Evolutionary conservation across 164 flowering plant species (phyloP).

Genomic region (Tinospora cordifolia): DNA sequence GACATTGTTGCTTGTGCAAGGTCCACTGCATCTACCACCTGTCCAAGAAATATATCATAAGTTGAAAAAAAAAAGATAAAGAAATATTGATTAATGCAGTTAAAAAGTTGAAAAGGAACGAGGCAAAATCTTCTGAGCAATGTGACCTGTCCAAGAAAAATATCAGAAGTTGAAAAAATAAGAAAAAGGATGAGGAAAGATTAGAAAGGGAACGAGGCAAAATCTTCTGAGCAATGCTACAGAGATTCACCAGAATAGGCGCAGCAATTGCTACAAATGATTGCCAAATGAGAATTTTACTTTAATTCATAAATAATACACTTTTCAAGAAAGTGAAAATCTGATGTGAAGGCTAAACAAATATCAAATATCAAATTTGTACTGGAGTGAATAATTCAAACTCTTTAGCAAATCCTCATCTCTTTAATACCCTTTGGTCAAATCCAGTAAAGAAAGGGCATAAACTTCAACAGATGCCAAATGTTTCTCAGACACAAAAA

Average conservation of each 20-base stretch:
- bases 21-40: slow-evolving; percentile 82
- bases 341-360: too few species aligned
- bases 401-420: too few species aligned
- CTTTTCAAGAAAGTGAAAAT: too few species aligned
- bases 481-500: neutral
- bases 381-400: too few species aligned
- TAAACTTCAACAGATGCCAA: too few species aligned
- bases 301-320: too few species aligned
- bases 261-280: too few species aligned
- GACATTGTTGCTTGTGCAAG: slow-evolving; percentile 87
- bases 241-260: too few species aligned
- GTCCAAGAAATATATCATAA: slow-evolving; percentile 14
- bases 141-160: slow-evolving; percentile 38
- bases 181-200: neutral
- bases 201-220: neutral
- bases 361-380: too few species aligned
- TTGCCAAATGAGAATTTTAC: too few species aligned
- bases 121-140: neutral
- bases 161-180: neutral
- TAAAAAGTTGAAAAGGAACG: neutral
- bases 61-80: neutral
- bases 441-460: too few species aligned
- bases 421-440: too few species aligned
- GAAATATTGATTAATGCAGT: neutral
- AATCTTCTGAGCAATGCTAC: neutral